Evolutionary conservation across 345 rosid species (phyloP), one percentile per base, ranked within the genome.

Genomic region (Eucalyptus brandiana): DNA sequence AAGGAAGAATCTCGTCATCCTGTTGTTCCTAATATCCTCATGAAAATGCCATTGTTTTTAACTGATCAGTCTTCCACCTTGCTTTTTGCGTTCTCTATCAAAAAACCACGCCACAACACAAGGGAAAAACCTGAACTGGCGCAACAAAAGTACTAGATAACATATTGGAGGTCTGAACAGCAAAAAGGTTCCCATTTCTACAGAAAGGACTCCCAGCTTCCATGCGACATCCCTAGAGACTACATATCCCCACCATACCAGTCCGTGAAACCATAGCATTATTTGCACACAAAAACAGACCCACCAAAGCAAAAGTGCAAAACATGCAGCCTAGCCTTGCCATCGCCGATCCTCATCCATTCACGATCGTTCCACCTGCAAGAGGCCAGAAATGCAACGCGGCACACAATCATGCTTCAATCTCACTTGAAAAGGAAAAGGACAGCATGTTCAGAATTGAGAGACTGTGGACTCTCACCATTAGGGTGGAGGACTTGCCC

Each of bases 401-500:
- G 13, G 44, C 42, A 40, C 83, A 37, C 28, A 19, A 11, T 76
- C 16, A 40, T 21, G 4, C 83, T 76, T 21, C 14, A 18, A 32
- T 37, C 47, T 37, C 83, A 21, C 83, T 76, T 11, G 83, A 3
- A 11, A 37, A 21, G 8, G 47, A 37, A 34, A 76, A 21, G 47
- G 44, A 76, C 83, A 37, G 83, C 28, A 21, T 37, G 24, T 76
- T 21, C 44, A 76, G 83, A 11, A 40, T 6, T 11, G 2, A 76
- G 47, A 76, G 47, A 23, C 83, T 34, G 4, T 4, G 26, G n/a
- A n/a, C 2, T 8, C 18, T 23, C 88, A 95, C 96, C 97, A 54
- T 96, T 96, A 5, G 98, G 99, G 89, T 97, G 98, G 86, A 97
- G 94, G 88, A 96, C 94, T 89, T 95, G 98, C 80, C 99, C 98